These are phyloP conservation scores for Paecilomyces sp. DNA, from an alignment of 2,329 filamentous ascomycete genomes.

Conservation along the genomic window DNA sequence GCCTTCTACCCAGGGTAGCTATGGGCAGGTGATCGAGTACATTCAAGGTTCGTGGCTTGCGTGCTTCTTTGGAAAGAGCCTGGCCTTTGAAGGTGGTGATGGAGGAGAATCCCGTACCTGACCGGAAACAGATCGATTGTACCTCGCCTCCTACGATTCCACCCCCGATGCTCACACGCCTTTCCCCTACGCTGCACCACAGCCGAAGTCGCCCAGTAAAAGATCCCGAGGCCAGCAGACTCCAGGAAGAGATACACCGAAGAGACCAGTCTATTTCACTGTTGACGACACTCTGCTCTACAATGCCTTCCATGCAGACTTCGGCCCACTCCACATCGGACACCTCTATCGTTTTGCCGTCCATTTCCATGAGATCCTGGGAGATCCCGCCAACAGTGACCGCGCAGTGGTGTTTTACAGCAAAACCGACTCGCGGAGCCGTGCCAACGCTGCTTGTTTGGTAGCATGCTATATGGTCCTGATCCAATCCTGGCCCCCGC, in stretches of 20 bases:
- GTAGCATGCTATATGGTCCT: slow-evolving; percentile 98
- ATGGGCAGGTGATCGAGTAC: slow-evolving; percentile 91
- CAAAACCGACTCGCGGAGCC: slow-evolving; percentile 81
- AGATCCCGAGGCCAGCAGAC: slow-evolving; percentile 59
- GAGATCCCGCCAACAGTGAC: slow-evolving; percentile 82
- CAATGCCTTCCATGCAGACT: slow-evolving; percentile 98
- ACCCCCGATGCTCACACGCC: slow-evolving; percentile 72
- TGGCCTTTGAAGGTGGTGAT: not conserved
- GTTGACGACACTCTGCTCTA: slow-evolving; percentile 89
- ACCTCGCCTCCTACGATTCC: slow-evolving; percentile 84
- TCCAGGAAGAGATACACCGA: slow-evolving; percentile 46
- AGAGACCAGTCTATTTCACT: slow-evolving; percentile 83
- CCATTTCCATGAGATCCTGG: slow-evolving; percentile 89
- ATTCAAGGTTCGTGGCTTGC: slow-evolving; percentile 67
- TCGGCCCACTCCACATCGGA: slow-evolving; percentile 93
- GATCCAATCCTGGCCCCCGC: slow-evolving; percentile 95
- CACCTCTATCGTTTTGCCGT: slow-evolving; percentile 96
- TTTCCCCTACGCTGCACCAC: slow-evolving; percentile 68
- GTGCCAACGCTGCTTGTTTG: slow-evolving; percentile 82
- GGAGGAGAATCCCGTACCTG: slow-evolving; percentile 7
- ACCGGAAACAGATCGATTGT: slow-evolving; percentile 67
- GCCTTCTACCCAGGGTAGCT: slow-evolving; percentile 50
- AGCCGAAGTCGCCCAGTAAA: slow-evolving; percentile 65
- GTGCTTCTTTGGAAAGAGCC: slow-evolving; percentile 2
- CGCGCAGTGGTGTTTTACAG: slow-evolving; percentile 95